Conservation (phyloP, 2,329 filamentous ascomycete genomes). For the Amauroascus verrucosus region DNA sequence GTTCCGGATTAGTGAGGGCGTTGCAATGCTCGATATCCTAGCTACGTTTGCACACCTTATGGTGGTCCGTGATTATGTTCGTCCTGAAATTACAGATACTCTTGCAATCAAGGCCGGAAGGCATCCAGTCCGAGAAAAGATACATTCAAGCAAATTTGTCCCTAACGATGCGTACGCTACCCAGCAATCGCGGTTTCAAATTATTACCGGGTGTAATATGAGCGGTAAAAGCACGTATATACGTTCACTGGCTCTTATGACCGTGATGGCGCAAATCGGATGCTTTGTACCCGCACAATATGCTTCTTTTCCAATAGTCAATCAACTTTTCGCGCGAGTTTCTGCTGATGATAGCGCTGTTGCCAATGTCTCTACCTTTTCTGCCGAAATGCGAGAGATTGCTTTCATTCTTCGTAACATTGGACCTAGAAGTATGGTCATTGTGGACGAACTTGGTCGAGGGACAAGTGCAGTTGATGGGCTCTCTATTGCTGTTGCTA, state of each 20-base stretch:
- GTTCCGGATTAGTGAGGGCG: slow-evolving; percentile 75
- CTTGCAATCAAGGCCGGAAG: slow-evolving; percentile 64
- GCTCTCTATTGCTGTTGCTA: slow-evolving; percentile 76
- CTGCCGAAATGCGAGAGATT: slow-evolving; percentile 90
- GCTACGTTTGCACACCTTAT: slow-evolving; percentile 64
- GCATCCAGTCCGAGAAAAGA: slow-evolving; percentile 69
- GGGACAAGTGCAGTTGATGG: slow-evolving; percentile 86
- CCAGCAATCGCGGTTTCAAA: slow-evolving; percentile 71
- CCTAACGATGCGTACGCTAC: slow-evolving; percentile 86
- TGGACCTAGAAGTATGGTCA: slow-evolving; percentile 61
- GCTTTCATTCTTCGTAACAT: slow-evolving; percentile 85
- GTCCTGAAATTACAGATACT: slow-evolving; percentile 57
- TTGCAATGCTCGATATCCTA: slow-evolving; percentile 81
- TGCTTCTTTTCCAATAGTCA: slow-evolving; percentile 67
- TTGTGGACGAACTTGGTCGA: slow-evolving; percentile 85
- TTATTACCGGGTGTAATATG: slow-evolving; percentile 97
- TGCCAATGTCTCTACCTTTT: slow-evolving; percentile 86
- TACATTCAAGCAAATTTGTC: slow-evolving; percentile 58
- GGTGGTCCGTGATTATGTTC: slow-evolving; percentile 55
- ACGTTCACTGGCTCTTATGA: slow-evolving; percentile 67
- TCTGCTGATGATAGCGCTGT: slow-evolving; percentile 82
- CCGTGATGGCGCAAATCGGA: slow-evolving; percentile 89
- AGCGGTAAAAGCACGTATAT: slow-evolving; percentile 96
- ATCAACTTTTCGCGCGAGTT: slow-evolving; percentile 77
- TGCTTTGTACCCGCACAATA: slow-evolving; percentile 81